Conservation (phyloP, 495 filamentous ascomycete genomes). For the Aspergillus conjunctus region DNA sequence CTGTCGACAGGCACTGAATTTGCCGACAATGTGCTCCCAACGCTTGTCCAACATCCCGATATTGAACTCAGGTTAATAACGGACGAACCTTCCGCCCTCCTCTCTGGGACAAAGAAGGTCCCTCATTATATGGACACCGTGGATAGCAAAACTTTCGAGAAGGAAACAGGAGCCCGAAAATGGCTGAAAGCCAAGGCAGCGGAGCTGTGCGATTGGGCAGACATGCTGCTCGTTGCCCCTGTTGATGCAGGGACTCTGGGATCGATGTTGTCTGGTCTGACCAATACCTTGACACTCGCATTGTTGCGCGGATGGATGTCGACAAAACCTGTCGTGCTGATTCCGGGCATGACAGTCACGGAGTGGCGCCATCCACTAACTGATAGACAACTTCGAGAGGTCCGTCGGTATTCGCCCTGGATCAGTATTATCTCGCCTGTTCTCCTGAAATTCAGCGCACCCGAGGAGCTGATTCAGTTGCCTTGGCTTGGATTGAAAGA, state of each 20-base stretch:
- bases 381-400: constrained; percentile 77
- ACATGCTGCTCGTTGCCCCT: constrained; percentile 79
- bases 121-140: constrained; percentile 53
- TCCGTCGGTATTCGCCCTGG: constrained; percentile 80
- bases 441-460: constrained; percentile 68
- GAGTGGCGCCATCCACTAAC: constrained; percentile 89
- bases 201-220: constrained; percentile 83
- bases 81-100: constrained; percentile 48
- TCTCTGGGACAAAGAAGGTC: constrained; percentile 47
- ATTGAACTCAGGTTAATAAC: constrained; percentile 52
- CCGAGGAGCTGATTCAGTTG: constrained; percentile 49
- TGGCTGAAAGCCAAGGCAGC: constrained; percentile 60
- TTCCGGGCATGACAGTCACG: constrained; percentile 78
- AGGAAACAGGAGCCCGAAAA: constrained; percentile 47
- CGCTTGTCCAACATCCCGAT: constrained; percentile 41
- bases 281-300: constrained; percentile 71
- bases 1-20: constrained; percentile 50
- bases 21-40: constrained; percentile 44
- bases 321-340: constrained; percentile 76
- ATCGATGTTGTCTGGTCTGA: constrained; percentile 79
- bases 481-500: constrained; percentile 70
- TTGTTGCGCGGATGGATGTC: constrained; percentile 81
- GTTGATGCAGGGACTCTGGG: constrained; percentile 79
- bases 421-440: constrained; percentile 70
- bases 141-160: constrained; percentile 49